These are phyloP conservation scores for Exophiala alcalophila DNA, from an alignment of 2,329 filamentous ascomycete genomes.

Conservation along the genomic window DNA sequence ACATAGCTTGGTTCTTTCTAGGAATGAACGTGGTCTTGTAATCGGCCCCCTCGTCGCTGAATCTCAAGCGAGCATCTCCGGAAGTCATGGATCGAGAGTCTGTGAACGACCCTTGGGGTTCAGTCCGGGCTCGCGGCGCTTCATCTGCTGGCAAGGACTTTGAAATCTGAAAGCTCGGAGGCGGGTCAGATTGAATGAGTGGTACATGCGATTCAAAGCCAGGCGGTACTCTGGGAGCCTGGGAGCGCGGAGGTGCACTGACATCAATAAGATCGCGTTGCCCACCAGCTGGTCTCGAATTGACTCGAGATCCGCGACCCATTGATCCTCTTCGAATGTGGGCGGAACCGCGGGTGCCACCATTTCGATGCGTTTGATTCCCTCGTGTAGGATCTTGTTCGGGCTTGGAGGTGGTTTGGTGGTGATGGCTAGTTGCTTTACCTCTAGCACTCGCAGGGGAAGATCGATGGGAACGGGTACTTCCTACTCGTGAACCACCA, in stretches of 20 bases:
- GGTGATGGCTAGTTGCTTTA: neutral
- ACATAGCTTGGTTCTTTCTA: slow-evolving; percentile 1
- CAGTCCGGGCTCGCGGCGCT: no score
- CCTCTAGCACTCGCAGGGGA: slow-evolving; percentile 1
- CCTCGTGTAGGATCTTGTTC: slow-evolving; percentile 6
- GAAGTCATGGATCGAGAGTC: slow-evolving; percentile 7
- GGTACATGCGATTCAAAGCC: slow-evolving; percentile 17
- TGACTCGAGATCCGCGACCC: slow-evolving; percentile 1
- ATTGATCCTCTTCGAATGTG: neutral
- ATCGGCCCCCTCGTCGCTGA: slow-evolving; percentile 18
- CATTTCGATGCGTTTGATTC: neutral
- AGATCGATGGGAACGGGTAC: neutral
- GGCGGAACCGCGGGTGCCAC: neutral
- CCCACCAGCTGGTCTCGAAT: neutral
- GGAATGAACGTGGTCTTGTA: slow-evolving; percentile 10
- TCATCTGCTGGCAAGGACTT: no score
- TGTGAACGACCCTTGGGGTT: no score
- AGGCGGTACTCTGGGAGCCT: slow-evolving; percentile 8
- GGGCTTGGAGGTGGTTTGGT: no score
- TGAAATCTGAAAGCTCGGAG: no score
- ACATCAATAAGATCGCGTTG: slow-evolving; percentile 11
- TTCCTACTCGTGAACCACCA: slow-evolving; percentile 1
- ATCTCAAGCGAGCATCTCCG: slow-evolving; percentile 7
- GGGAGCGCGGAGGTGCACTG: neutral
- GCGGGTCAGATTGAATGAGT: no score